A percentile compares a stretch with the other conserved stretches of the same genome.
Conservation (phyloP, 1,284 basidiomycete genomes). For the Tetrapyrgos nigripes region DNA sequence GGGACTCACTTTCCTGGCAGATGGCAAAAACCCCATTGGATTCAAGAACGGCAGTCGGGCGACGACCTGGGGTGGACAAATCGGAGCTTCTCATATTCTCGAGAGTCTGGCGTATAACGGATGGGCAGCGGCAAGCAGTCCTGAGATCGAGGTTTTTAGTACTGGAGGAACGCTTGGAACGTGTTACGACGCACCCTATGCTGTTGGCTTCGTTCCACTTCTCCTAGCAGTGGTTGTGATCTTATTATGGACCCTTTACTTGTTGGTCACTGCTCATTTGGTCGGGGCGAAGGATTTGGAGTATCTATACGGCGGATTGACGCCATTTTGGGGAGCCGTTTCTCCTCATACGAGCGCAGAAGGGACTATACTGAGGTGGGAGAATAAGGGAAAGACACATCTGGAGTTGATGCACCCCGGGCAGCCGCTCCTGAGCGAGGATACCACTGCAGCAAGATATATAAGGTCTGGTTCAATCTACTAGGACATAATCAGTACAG, state of each 20-base stretch:
- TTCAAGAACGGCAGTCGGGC: background rate
- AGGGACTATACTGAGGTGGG: background rate
- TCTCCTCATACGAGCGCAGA: background rate
- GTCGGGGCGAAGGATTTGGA: background rate
- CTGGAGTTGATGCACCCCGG: background rate
- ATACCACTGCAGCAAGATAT: background rate
- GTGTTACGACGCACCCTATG: conserved; percentile 9
- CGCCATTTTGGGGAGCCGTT: conserved; percentile 6
- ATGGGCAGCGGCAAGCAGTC: conserved; percentile 2
- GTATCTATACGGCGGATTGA: background rate
- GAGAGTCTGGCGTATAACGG: conserved; percentile 11
- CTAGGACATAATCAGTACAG: too few relatives aligned
- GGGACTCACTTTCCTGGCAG: background rate
- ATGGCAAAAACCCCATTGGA: background rate
- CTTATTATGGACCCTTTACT: background rate
- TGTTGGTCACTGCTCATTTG: background rate
- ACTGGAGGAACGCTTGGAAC: conserved; percentile 8
- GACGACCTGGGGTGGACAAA: conserved; percentile 7
- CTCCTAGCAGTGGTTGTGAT: background rate
- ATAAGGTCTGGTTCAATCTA: background rate
- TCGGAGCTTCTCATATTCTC: conserved; percentile 11
- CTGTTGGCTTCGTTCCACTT: conserved; percentile 11
- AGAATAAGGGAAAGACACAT: background rate
- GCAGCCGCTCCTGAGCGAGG: background rate
- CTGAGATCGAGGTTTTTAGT: background rate